Evolutionary conservation across 2,329 filamentous ascomycete genomes (phyloP), one percentile per base, ranked within the genome.

Genomic region (Akanthomyces dipterigenus): DNA sequence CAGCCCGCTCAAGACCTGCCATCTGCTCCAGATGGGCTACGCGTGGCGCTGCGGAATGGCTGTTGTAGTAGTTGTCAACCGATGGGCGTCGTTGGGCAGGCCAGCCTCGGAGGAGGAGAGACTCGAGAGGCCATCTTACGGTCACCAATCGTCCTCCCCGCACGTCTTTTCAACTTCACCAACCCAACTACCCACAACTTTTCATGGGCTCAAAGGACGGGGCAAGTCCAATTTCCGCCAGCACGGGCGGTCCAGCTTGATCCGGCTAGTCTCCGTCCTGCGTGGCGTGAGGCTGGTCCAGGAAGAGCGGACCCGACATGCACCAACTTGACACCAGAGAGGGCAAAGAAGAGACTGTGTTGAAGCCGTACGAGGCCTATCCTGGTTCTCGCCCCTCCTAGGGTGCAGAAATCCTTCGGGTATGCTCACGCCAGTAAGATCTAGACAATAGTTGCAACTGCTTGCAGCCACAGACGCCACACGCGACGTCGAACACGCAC

Each of bases 231-330:
- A 54, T 53, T 60, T 60, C 49, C 57, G 22, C 16, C 55, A 38
- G 31, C 38, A 36, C 48, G 57, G n/a, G 26, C 48, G 38, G 12
- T 53, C 6, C 26, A 36, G 40, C 57, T 60, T 60, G 48, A 60
- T 60, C 20, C 45, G 57, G 57, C 49, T 60, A 60, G 57, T 26
- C 57, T 54, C 26, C 48, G 56, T 43, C 26, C 48, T 36, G 22
- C 5, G 48, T 53, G 48, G 48, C 45, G 40, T 48, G 36, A 3
- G n/a, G 20, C 53, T 16, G 34, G 53, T n/a, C 22, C 34, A 24
- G 46, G 14, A 54, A 34, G 20, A 28, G 38, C 3, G 16, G 28
- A 51, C 7, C 48, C 24, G 16, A 28, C 5, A 28, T 54, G 53
- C 38, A 31, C 11, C 38, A 55, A 38, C 36, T 16, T 43, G 38